Conservation (phyloP, 371 early-diverging fungal genomes). For the Actinomortierella ambigua region DNA sequence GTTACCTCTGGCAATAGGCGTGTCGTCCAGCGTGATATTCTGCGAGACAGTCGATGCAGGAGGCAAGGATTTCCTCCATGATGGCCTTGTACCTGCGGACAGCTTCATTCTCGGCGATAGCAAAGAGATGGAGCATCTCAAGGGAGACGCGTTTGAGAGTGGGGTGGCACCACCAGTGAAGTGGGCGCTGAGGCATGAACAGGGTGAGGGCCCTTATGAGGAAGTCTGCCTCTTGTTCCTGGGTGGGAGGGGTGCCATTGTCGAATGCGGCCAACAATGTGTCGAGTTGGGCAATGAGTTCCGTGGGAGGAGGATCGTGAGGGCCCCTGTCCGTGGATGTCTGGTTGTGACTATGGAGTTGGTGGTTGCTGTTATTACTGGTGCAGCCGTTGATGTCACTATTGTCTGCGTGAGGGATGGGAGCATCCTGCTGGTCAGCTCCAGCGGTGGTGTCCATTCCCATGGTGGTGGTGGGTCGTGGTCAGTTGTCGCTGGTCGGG, state of each 20-base stretch:
- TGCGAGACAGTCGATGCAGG: constrained; percentile 28
- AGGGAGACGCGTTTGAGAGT: constrained; percentile 17
- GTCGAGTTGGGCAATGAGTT: constrained; percentile 2
- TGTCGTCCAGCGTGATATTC: constrained; percentile 27
- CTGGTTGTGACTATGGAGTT: no score
- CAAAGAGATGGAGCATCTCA: constrained; percentile 29
- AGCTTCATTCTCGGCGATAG: constrained; percentile 14
- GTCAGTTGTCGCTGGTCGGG: no score
- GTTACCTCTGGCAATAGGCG: constrained; percentile 18
- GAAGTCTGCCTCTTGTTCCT: constrained; percentile 5
- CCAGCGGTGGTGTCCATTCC: no score
- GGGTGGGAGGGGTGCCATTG: no score
- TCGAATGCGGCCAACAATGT: no score
- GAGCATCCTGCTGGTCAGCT: no score
- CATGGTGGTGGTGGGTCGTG: no score
- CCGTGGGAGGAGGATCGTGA: constrained; percentile 4
- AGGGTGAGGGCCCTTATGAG: constrained; percentile 13
- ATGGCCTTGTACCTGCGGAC: constrained; percentile 14
- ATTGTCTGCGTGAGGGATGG: no score
- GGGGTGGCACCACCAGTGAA: constrained; percentile 44
- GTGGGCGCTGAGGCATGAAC: constrained; percentile 18
- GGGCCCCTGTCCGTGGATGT: no score
- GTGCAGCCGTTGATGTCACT: no score
- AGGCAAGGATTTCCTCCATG: constrained; percentile 16
- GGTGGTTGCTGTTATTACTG: no score